These are phyloP conservation scores for Neonothopanus nambi DNA, from an alignment of 1,284 basidiomycete genomes.

Conservation along the genomic window DNA sequence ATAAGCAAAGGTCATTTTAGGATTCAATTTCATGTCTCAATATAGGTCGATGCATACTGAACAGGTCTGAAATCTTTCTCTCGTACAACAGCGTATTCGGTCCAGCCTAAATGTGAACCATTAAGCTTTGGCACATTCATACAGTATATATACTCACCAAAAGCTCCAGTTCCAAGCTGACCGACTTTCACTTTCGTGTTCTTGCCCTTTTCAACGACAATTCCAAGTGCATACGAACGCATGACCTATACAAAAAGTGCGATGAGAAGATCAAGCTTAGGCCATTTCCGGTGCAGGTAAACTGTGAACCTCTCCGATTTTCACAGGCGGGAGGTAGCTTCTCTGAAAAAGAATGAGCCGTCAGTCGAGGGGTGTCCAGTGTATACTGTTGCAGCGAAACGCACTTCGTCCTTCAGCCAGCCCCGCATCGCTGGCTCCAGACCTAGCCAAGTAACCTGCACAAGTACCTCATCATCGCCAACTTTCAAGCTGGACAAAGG, in stretches of 20 bases:
- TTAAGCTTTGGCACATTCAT: background rate
- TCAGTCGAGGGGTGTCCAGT: too few species aligned
- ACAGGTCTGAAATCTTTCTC: constrained; percentile 55
- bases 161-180: constrained; percentile 59
- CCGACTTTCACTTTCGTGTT: constrained; percentile 60
- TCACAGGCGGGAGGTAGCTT: constrained; percentile 70
- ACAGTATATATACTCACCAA: constrained; percentile 44
- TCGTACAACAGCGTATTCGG: constrained; percentile 69
- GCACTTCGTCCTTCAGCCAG: constrained; percentile 56
- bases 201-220: constrained; percentile 61
- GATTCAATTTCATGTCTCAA: background rate
- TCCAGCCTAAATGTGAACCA: constrained; percentile 58
- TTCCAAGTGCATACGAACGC: constrained; percentile 73
- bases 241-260: constrained; percentile 43
- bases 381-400: constrained; percentile 1
- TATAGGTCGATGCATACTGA: constrained; percentile 40
- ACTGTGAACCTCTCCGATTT: constrained; percentile 68
- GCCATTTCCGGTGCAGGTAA: background rate
- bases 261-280: background rate
- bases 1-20: background rate
- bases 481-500: constrained; percentile 55
- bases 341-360: constrained; percentile 27
- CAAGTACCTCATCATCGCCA: constrained; percentile 60
- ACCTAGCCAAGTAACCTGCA: constrained; percentile 75
- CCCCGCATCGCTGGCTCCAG: constrained; percentile 87